phyloP scores from a whole-genome alignment of 306 rosid genomes.

The Lupinus albus region DNA sequence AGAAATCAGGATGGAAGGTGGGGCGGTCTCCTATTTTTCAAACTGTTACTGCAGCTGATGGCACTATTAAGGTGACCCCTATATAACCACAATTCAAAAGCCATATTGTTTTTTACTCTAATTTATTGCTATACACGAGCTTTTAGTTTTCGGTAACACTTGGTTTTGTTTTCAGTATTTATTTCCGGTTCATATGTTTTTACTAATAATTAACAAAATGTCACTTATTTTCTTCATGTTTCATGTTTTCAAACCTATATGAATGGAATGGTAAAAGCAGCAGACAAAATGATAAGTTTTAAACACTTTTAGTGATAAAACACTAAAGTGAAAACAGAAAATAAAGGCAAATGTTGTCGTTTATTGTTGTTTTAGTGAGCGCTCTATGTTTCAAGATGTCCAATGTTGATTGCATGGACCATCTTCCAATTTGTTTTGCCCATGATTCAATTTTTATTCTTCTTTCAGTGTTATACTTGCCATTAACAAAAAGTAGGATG shows the following conservation, averaged over 20 bases:
- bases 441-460: slow-evolving; percentile 8
- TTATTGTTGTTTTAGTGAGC: slow-evolving; percentile 23
- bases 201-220: background rate
- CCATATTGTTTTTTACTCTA: background rate
- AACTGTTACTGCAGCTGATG: slow-evolving; percentile 79
- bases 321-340: too few relatives aligned
- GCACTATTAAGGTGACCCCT: slow-evolving; percentile 76
- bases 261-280: background rate
- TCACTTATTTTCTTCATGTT: background rate
- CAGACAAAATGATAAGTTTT: too few relatives aligned
- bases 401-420: slow-evolving; percentile 11
- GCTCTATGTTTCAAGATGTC: slow-evolving; percentile 24
- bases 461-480: slow-evolving; percentile 12
- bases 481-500: slow-evolving; percentile 10
- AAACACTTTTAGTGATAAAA: too few relatives aligned
- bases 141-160: background rate
- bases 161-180: slow-evolving; percentile 9
- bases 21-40: slow-evolving; percentile 81
- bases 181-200: background rate
- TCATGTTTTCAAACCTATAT: background rate
- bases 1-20: slow-evolving; percentile 92
- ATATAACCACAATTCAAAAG: slow-evolving; percentile 9
- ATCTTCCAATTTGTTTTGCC: slow-evolving; percentile 13
- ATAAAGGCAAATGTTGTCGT: background rate
- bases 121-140: slow-evolving; percentile 16